phyloP scores from a whole-genome alignment of 306 rosid genomes.

The Argentina anserina region DNA sequence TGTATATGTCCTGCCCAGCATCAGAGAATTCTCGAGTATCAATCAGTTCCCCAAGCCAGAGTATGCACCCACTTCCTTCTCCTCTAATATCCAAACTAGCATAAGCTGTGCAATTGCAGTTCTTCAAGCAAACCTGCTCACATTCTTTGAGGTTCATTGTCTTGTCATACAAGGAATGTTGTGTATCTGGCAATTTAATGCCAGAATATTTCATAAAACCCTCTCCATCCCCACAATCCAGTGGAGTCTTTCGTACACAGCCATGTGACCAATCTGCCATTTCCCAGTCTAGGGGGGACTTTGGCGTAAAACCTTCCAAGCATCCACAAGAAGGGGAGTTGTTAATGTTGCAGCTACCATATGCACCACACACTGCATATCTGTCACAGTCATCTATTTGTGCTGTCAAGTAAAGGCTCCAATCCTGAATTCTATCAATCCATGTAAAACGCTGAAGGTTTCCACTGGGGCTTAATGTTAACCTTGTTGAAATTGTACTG shows the following conservation, averaged over 20 bases:
- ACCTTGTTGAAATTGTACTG: constrained; percentile 7
- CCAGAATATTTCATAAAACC: constrained; percentile 27
- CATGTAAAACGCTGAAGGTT: constrained; percentile 16
- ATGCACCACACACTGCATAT: constrained; percentile 28
- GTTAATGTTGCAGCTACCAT: constrained; percentile 33
- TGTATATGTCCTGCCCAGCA: constrained; percentile 31
- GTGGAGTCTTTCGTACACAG: constrained; percentile 26
- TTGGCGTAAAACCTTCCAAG: constrained; percentile 35
- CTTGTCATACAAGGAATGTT: constrained; percentile 26
- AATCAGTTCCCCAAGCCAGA: constrained; percentile 36
- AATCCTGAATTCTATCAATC: constrained; percentile 17
- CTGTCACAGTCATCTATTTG: constrained; percentile 19
- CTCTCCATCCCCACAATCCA: constrained; percentile 30
- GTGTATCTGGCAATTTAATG: constrained; percentile 37
- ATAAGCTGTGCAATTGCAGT: constrained; percentile 41
- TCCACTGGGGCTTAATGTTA: constrained; percentile 1
- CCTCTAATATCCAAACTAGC: constrained; percentile 34
- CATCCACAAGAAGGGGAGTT: constrained; percentile 32
- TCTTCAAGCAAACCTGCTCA: constrained; percentile 28
- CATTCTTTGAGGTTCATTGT: constrained; percentile 33
- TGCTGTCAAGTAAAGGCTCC: constrained; percentile 14
- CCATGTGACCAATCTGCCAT: constrained; percentile 34
- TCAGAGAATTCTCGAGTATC: constrained; percentile 28
- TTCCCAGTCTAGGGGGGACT: constrained; percentile 21
- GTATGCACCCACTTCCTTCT: constrained; percentile 35